These are phyloP conservation scores for Nemania bipapillata DNA, from an alignment of 2,329 filamentous ascomycete genomes.

Conservation along the genomic window DNA sequence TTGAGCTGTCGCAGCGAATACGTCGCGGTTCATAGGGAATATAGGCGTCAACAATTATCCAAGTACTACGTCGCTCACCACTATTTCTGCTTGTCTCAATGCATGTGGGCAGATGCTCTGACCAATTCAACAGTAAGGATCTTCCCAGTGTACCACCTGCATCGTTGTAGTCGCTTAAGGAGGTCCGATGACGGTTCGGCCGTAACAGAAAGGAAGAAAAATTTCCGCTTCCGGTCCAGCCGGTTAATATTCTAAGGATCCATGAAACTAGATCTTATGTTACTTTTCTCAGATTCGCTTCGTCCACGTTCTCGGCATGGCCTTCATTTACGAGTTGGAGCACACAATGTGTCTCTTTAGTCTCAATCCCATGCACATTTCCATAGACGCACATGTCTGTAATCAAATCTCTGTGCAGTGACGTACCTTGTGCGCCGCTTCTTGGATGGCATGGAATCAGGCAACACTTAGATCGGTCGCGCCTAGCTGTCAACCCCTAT, in stretches of 20 bases:
- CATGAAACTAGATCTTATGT: background rate
- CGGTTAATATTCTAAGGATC: background rate
- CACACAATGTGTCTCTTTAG: slow-evolving; percentile 68
- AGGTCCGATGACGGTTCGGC: slow-evolving; percentile 56
- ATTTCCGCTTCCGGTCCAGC: slow-evolving; percentile 57
- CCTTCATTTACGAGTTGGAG: slow-evolving; percentile 67
- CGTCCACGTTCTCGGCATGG: slow-evolving; percentile 61
- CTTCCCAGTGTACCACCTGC: slow-evolving; percentile 48
- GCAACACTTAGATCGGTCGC: slow-evolving; percentile 64
- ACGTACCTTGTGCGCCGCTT: background rate
- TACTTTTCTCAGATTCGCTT: slow-evolving; percentile 64
- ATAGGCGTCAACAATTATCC: background rate
- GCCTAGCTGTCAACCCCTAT: slow-evolving; percentile 58
- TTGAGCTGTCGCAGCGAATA: no score
- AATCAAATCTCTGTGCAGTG: background rate
- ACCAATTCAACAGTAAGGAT: slow-evolving; percentile 66
- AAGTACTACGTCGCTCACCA: background rate
- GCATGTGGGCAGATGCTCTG: slow-evolving; percentile 62
- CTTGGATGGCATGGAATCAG: background rate
- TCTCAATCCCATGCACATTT: slow-evolving; percentile 71
- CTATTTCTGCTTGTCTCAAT: background rate
- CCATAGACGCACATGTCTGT: slow-evolving; percentile 69
- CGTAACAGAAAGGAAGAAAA: slow-evolving; percentile 68
- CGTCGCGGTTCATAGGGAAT: no score
- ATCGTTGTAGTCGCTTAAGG: background rate